Base-by-base conservation (phyloP, 1,139 yeast genomes). In the Hemisphaericaspora xylofermentans region DNA sequence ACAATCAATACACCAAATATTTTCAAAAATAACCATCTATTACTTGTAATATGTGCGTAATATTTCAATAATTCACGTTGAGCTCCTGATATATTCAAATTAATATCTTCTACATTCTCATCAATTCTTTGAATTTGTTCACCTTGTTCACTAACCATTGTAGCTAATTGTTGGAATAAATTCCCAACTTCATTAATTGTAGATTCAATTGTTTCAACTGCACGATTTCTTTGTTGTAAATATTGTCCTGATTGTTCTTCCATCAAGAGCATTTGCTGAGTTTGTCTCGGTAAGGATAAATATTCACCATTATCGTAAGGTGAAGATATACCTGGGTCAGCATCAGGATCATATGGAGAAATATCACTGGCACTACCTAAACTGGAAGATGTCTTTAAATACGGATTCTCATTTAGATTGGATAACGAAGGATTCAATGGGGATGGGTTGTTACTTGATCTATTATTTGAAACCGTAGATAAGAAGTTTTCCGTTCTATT, bases 141-240 rank as follows among this genome's bases (percentile, higher is more conserved):
- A 33, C 98, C 94, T 64, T 93, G 99, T 62, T 94, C 98, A 47
- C 88, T 91, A 10, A 93, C 97, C 98, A 93, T 91, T 2, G 95
- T 86, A 3, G 98, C 96, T 54, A 93, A 74, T 63, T 93, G 98
- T 53, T 88, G 94, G 66, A 94, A 93, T 49, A 93, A 75, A 43
- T 88, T 87, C 24, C 99, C 99, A 34, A 93, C 95, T 63, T 93
- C 98, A 57, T 91, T 94, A 46, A 93, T 93, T 1, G 98, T 93
- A 18, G 91, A 78, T 59, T 93, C 99, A 40, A 93, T 93, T 2
- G 96, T 88, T 60, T 93, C 98, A 37, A 93, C 97, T 0, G 98
- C 98, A 34, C 83, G 66, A 53, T 82, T 84, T 56, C 99, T 78
- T 54, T 86, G 94, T 56, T 84, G 93, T 46, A 91, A 66, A 60